Evolutionary conservation across 495 filamentous ascomycete species (phyloP).

Genomic region (Xylaria bambusicola): DNA sequence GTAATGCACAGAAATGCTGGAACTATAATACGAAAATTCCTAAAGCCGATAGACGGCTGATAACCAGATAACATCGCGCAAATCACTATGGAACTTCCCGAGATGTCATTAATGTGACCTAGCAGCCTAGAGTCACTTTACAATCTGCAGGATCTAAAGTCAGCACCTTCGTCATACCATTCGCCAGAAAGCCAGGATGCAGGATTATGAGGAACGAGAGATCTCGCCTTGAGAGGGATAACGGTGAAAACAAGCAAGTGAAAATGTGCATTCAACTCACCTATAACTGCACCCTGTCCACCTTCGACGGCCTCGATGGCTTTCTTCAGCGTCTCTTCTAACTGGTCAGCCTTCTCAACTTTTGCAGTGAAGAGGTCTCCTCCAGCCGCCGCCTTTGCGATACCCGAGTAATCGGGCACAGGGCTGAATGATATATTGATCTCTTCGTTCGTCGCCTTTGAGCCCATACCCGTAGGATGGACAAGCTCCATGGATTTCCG

Average conservation of each 20-base stretch:
- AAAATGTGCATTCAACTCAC: constrained; percentile 37
- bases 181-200: neutral
- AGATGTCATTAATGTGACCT: too few relatives aligned
- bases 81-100: too few relatives aligned
- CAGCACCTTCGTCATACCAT: neutral
- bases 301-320: constrained; percentile 68
- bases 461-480: constrained; percentile 78
- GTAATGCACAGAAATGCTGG: too few relatives aligned
- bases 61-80: too few relatives aligned
- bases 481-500: constrained; percentile 74
- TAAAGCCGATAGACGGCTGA: too few relatives aligned
- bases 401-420: constrained; percentile 84
- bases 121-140: constrained; percentile 47
- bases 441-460: constrained; percentile 77
- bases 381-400: constrained; percentile 85
- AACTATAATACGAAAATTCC: too few relatives aligned
- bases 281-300: constrained; percentile 68
- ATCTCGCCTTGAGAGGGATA: neutral
- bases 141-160: constrained; percentile 32
- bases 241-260: constrained; percentile 9
- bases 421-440: constrained; percentile 89
- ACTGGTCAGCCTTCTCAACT: constrained; percentile 60
- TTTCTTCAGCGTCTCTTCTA: constrained; percentile 62
- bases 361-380: constrained; percentile 67
- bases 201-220: neutral